A percentile compares a stretch with the other conserved stretches of the same genome.
Conservation (phyloP, 371 early-diverging fungal species). For the Mortierella sp. region DNA sequence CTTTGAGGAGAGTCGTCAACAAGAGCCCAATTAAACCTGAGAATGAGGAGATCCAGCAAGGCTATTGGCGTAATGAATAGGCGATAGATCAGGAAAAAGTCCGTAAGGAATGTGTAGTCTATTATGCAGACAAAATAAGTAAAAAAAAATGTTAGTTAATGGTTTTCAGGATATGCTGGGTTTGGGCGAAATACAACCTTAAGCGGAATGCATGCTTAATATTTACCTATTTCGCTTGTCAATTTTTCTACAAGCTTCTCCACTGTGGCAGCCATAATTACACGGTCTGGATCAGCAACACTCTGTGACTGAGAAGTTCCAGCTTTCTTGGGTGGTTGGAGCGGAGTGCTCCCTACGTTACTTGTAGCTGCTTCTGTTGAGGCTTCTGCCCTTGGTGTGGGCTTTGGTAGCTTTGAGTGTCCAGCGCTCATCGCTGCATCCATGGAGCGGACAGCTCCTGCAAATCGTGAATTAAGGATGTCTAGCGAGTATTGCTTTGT, state of each 20-base stretch:
- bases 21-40: constrained; percentile 73
- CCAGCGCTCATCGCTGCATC: neutral
- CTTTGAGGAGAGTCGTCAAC: constrained; percentile 66
- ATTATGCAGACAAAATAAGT: constrained; percentile 1
- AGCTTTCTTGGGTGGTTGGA: constrained; percentile 5
- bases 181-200: too few relatives aligned
- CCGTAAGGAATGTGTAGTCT: constrained; percentile 81
- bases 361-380: neutral
- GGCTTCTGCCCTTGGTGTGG: neutral
- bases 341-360: neutral
- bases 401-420: neutral
- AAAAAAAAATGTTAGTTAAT: constrained; percentile 9
- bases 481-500: constrained; percentile 5
- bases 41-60: constrained; percentile 67
- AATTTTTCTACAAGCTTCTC: constrained; percentile 74
- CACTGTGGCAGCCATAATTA: constrained; percentile 70
- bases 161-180: too few relatives aligned
- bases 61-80: constrained; percentile 71
- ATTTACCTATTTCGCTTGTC: constrained; percentile 68
- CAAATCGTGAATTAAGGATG: constrained; percentile 6
- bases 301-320: constrained; percentile 11
- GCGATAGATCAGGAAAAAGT: constrained; percentile 79
- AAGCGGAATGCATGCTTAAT: too few relatives aligned
- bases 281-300: constrained; percentile 4
- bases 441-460: constrained; percentile 3